Base-by-base conservation (phyloP, 441 rosid genomes). In the Adansonia madagascariensis region DNA sequence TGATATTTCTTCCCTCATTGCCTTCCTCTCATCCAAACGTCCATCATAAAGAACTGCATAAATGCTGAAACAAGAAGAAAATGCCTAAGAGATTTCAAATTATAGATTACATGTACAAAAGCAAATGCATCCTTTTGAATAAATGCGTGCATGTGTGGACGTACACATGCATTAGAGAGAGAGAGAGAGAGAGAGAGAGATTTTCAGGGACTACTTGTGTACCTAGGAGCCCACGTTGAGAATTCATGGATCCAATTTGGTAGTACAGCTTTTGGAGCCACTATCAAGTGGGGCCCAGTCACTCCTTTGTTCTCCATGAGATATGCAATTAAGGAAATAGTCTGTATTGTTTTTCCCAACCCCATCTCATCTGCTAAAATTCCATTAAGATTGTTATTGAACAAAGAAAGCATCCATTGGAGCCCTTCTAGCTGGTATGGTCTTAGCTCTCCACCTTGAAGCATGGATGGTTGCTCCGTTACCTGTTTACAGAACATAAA, bases 281-380 rank as follows among this genome's bases (percentile, higher is more conserved):
- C 97, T 85, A 97, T 95, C 83, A 97, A 81, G 88, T 94, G 92
- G 24, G 99, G 99, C 71, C 99, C 98, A 74, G 79, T 71, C 17
- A 95, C 92, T 75, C 91, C 91, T 82, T 95, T 97, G 86, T 87
- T 91, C 86, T 97, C 96, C 85, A 93, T 83, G 75, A 97, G 94
- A 87, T 97, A 91, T 0, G 98, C 98, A 82, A 97, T 85, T 84
- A 95, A 78, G 8, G 99, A 89, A 64, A 97, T 97, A 31, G 99
- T 97, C 84, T 97, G 99, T 78, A 97, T 97, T 67, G 99, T 95
- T 84, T 97, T 97, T 35, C 99, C 99, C 87, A 97, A 78, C 56
- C 99, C 99, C 99, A 97, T 97, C 90, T 97, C 99, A 84, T 97
- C 99, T 63, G 99, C 99, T 88, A 97, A 89, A 83, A 97, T 95